Base-by-base conservation (phyloP, 176 grass and related monocot species). In the Rhipidocladum racemiflorum region DNA sequence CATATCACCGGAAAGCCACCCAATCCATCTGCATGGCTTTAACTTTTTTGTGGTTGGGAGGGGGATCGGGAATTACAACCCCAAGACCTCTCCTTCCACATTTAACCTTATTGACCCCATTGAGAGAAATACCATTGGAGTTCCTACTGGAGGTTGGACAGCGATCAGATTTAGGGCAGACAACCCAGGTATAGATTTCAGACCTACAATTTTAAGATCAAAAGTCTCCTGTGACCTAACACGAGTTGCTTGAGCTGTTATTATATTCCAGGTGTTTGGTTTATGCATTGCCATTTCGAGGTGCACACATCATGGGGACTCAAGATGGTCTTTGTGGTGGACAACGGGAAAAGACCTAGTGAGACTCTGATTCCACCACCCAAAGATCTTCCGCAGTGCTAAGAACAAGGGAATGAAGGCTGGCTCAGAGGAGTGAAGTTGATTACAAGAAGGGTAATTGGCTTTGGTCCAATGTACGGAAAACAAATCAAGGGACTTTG, bases 281-380 rank as follows among this genome's bases (percentile, higher is more conserved):
- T 96, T 81, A 43, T 96, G 88, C 93, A 92, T 64, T 95, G 90
- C 67, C 90, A 95, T 86, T 88, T 95, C 18, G 93, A 95, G 74
- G 90, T 92, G 75, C 93, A 92, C 90, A 96, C 78, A 20, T 84
- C 88, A 38, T 96, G 93, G 93, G 90, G 93, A 14, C 75, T 96
- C 36, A 91, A 92, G 83, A 96, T 96, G 93, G 90, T 78, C 0
- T 96, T 96, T 66, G 62, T 96, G 14, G 88, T 96, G 79, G 86
- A 91, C 30, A 85, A 97, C 48, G 91, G 91, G 10, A 85, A 85
- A n/a, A 67, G 81, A 24, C 81, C 88, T 7, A 75, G 81, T n/a
- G 88, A 97, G 78, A 89, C 87, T 46, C 56, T 97, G 56, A 71
- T 88, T 63, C 89, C 87, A 51, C 91, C 94, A 6, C 91, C 91